Conservation (phyloP, 257 asterid genomes). For the Verbascum thapsus region DNA sequence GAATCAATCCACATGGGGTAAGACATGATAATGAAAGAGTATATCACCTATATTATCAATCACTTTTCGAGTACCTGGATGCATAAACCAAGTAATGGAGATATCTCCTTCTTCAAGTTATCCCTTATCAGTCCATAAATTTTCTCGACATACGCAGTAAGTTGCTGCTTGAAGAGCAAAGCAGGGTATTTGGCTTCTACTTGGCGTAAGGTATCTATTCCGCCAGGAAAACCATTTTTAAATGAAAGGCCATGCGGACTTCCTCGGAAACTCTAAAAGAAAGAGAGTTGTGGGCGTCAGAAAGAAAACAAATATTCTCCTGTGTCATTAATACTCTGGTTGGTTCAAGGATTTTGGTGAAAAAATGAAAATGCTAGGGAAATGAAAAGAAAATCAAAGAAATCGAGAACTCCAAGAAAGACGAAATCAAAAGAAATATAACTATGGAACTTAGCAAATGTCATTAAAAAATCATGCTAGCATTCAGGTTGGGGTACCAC, state of each 20-base stretch:
- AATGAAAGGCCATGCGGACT: conserved; percentile 81
- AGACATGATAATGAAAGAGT: background rate
- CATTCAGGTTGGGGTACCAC: too few species aligned
- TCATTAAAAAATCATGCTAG: too few species aligned
- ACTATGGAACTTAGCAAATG: too few species aligned
- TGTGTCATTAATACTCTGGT: too few species aligned
- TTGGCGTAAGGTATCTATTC: conserved; percentile 88
- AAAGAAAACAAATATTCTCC: conserved; percentile 19
- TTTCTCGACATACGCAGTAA: conserved; percentile 97
- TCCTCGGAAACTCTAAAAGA: conserved; percentile 86
- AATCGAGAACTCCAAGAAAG: too few species aligned
- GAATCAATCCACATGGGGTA: conserved; percentile 26
- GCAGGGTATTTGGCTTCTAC: conserved; percentile 99
- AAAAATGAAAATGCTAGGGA: too few species aligned
- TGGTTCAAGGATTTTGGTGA: too few species aligned
- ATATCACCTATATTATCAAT: conserved; percentile 18
- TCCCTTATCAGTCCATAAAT: conserved; percentile 98
- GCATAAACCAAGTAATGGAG: conserved; percentile 97
- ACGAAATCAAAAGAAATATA: too few species aligned
- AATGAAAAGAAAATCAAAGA: too few species aligned
- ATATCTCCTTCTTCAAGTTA: conserved; percentile 95
- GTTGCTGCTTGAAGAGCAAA: conserved; percentile 97
- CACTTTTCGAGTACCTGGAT: conserved; percentile 67
- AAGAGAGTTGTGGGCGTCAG: conserved; percentile 26
- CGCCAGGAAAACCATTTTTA: conserved; percentile 65